A percentile compares a stretch with the other conserved stretches of the same genome.
Conservation (phyloP, 192 early-diverging fungal species). For the Linnemannia hyalina region DNA sequence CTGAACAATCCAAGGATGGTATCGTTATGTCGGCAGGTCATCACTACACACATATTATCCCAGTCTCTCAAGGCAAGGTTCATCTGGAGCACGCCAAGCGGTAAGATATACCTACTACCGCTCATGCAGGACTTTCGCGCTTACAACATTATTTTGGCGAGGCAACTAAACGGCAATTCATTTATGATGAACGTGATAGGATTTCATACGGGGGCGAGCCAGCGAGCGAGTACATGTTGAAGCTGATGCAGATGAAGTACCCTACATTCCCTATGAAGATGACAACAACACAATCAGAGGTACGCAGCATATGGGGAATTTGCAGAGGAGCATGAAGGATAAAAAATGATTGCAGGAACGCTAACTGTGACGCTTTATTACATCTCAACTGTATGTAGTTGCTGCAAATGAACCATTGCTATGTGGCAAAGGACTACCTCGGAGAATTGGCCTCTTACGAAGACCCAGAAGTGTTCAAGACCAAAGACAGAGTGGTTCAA, state of each 20-base stretch:
- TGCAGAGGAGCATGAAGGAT: background rate
- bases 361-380: background rate
- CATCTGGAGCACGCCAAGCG: slow-evolving; percentile 78
- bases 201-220: slow-evolving; percentile 84
- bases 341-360: background rate
- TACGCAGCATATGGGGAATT: slow-evolving; percentile 22
- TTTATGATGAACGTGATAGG: slow-evolving; percentile 49
- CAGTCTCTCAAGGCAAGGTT: slow-evolving; percentile 73
- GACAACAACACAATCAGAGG: slow-evolving; percentile 78
- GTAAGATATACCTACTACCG: slow-evolving; percentile 35
- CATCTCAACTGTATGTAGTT: slow-evolving; percentile 52
- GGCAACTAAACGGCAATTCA: background rate
- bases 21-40: slow-evolving; percentile 83
- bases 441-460: slow-evolving; percentile 74
- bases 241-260: slow-evolving; percentile 92
- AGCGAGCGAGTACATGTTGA: slow-evolving; percentile 85
- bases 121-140: background rate
- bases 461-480: slow-evolving; percentile 69
- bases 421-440: slow-evolving; percentile 83
- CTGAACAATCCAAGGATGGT: slow-evolving; percentile 70
- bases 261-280: slow-evolving; percentile 89
- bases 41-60: slow-evolving; percentile 80
- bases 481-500: slow-evolving; percentile 81
- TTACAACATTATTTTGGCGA: background rate
- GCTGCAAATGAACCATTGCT: slow-evolving; percentile 75